A percentile compares a stretch with the other conserved stretches of the same genome.
These are phyloP conservation scores for Geotrichum ghanense DNA, from an alignment of 805 yeast genomes.

Conservation along the genomic window DNA sequence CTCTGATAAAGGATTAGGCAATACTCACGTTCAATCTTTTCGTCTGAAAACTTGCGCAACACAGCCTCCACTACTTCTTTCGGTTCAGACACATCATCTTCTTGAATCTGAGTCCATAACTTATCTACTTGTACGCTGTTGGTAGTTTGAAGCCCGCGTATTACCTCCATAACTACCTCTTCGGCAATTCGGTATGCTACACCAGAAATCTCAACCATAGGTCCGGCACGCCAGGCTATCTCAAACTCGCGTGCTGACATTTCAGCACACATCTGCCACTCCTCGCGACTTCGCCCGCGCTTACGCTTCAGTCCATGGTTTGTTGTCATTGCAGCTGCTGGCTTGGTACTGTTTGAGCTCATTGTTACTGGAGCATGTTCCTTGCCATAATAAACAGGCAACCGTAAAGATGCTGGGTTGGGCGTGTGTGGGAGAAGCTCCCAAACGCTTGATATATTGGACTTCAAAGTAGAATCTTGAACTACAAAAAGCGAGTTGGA, in stretches of 20 bases:
- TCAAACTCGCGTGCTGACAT: slow-evolving; percentile 46
- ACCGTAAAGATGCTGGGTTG: not conserved
- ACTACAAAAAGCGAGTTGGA: slow-evolving; percentile 68
- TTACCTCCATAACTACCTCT: slow-evolving; percentile 15
- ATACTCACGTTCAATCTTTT: slow-evolving; percentile 9
- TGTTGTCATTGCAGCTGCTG: slow-evolving; percentile 15
- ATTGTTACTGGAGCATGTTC: slow-evolving; percentile 12
- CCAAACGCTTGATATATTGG: slow-evolving; percentile 4
- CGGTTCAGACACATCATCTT: slow-evolving; percentile 24
- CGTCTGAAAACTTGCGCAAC: slow-evolving; percentile 34
- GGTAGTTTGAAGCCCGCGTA: slow-evolving; percentile 19
- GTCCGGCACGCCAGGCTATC: slow-evolving; percentile 36
- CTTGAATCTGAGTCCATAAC: slow-evolving; percentile 14
- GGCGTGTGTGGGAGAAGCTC: slow-evolving; percentile 3
- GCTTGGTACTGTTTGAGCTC: slow-evolving; percentile 14
- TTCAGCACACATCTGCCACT: slow-evolving; percentile 30
- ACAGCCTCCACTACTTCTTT: slow-evolving; percentile 38
- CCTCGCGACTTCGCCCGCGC: slow-evolving; percentile 1
- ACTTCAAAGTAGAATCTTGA: slow-evolving; percentile 12
- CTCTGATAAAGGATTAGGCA: too few species aligned
- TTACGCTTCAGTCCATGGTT: slow-evolving; percentile 7
- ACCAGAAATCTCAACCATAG: slow-evolving; percentile 47
- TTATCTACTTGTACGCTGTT: slow-evolving; percentile 11
- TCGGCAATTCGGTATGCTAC: slow-evolving; percentile 26
- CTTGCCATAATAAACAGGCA: slow-evolving; percentile 15